Percentiles rank a stretch among this genome's conserved stretches.
phyloP scores from a whole-genome alignment of 306 rosid species.

The Purshia tridentata region DNA sequence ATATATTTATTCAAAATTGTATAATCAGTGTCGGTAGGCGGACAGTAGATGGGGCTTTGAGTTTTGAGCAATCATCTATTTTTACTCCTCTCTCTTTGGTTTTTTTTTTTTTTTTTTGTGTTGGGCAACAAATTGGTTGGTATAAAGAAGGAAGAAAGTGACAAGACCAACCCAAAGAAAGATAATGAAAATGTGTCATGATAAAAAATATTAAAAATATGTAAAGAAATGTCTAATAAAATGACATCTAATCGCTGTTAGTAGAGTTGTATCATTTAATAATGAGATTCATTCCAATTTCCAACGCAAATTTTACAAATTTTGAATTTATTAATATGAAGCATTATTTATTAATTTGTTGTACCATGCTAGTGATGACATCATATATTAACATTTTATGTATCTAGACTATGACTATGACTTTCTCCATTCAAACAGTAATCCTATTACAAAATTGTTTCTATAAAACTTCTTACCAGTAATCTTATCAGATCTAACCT shows the following conservation, averaged over 20 bases:
- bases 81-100: conserved; percentile 10
- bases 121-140: conserved; percentile 31
- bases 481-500: conserved; percentile 2
- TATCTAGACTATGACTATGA: no score
- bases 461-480: conserved; percentile 2
- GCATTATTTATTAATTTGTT: background rate
- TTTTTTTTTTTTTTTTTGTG: background rate
- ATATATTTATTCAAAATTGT: conserved; percentile 25
- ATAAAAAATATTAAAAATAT: no score
- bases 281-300: no score
- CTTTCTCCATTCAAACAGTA: background rate
- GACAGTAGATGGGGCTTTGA: conserved; percentile 33
- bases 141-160: conserved; percentile 32
- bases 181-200: conserved; percentile 37
- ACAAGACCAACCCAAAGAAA: conserved; percentile 37
- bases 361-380: background rate
- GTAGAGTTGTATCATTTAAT: background rate
- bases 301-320: background rate
- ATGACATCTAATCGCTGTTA: background rate
- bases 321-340: background rate
- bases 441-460: background rate
- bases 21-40: conserved; percentile 63
- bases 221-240: no score
- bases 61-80: conserved; percentile 16
- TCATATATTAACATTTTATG: background rate